Base-by-base conservation (phyloP, 768 basidiomycete species). In the Xerocomus potaroensis region DNA sequence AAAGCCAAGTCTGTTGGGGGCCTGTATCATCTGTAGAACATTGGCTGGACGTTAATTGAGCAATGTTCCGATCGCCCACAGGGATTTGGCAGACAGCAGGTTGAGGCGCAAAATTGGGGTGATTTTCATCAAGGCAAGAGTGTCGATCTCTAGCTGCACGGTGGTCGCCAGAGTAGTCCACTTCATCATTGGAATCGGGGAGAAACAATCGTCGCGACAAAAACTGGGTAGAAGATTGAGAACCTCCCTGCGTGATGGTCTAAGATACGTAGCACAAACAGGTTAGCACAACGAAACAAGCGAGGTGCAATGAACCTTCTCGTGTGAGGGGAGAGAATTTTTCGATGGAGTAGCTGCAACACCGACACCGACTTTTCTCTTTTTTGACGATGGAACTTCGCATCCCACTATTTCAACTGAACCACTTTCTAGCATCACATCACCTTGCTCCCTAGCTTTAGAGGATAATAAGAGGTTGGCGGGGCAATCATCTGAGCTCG, bases 391-490 rank as follows among this genome's bases (percentile, higher is more conserved):
- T 15, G 46, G 54, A 18, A 16, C 41, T 27, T 57, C 41, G 27
- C 21, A 24, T 18, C 31, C 44, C 45, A 77, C 72, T 11, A 23
- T n/a, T n/a, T n/a, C n/a, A n/a, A n/a, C 12, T 18, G 70, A 60
- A 54, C 63, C 62, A 8, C 63, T 64, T 30, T 69, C 67, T 6
- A 69, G 64, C 41, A 48, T 34, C 54, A 52, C 12, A n/a, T 57
- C 56, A 23, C 67, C 48, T 41, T 71, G 68, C 39, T 68, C 62
- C 27, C 69, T 43, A 22, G 66, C 42, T 19, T 67, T 65, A 11
- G 55, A 61, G 19, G 68, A 55, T 3, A 64, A 61, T 0, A 65
- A 64, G 12, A 72, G 46, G 15, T 69, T 72, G 32, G 67, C 65
- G 30, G 60, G 62, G 30, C 73, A 72, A 24, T 59, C 61, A 43